A percentile compares a stretch with the other conserved stretches of the same genome.
These are phyloP conservation scores for Psilocybe cubensis DNA, from an alignment of 768 basidiomycete species.

Conservation along the genomic window DNA sequence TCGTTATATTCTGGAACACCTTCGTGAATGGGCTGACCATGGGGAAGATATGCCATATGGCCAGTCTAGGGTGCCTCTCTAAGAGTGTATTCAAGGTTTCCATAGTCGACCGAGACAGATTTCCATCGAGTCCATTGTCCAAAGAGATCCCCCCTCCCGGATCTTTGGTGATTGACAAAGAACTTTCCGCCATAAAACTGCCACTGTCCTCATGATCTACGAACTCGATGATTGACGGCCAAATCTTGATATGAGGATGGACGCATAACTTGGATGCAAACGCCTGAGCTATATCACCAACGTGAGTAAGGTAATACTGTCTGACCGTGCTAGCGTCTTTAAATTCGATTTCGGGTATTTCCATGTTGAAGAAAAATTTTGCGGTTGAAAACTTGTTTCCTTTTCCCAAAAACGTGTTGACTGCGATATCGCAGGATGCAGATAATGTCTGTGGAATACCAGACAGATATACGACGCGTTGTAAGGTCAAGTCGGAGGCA, in stretches of 20 bases:
- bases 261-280: background rate
- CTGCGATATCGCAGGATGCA: background rate
- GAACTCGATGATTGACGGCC: background rate
- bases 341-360: background rate
- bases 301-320: background rate
- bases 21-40: background rate
- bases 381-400: background rate
- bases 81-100: background rate
- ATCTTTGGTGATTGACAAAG: background rate
- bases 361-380: too few species aligned
- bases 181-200: background rate
- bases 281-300: background rate
- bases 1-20: background rate
- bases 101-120: background rate
- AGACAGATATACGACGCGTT: background rate
- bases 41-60: constrained; percentile 6
- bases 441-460: background rate
- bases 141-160: background rate
- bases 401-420: background rate
- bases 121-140: background rate
- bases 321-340: background rate
- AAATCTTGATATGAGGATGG: background rate
- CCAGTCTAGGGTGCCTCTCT: background rate
- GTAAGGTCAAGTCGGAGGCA: background rate
- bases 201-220: background rate